These are phyloP conservation scores for Blastobotrys proliferans DNA, from an alignment of 1,139 yeast species.

Conservation along the genomic window DNA sequence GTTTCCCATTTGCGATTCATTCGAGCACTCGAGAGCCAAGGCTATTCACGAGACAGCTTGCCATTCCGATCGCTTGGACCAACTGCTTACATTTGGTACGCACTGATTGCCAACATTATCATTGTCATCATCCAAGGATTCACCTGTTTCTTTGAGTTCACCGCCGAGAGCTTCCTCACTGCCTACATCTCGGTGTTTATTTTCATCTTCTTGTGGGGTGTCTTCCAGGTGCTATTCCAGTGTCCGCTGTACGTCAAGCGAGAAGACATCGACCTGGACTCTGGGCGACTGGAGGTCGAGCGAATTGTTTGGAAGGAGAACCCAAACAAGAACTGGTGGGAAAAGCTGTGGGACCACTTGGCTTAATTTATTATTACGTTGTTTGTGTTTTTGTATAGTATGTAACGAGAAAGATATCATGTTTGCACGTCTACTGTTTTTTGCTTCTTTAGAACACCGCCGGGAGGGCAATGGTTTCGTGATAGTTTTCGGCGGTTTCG, in stretches of 20 bases:
- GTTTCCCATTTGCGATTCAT: conserved; percentile 62
- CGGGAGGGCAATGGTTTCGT: no score
- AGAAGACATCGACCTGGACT: conserved; percentile 66
- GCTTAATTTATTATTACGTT: conserved; percentile 7
- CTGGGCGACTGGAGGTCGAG: conserved; percentile 59
- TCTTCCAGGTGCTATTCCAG: conserved; percentile 48
- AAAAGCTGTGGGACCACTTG: conserved; percentile 15
- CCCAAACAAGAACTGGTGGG: conserved; percentile 13
- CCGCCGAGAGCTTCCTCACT: conserved; percentile 55
- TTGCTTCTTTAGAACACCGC: no score
- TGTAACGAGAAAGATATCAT: no score
- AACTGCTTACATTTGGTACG: conserved; percentile 21
- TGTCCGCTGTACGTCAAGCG: conserved; percentile 52
- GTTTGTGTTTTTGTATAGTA: no score
- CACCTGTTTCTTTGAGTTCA: conserved; percentile 60
- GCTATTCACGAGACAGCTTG: conserved; percentile 49
- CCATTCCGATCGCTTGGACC: conserved; percentile 49
- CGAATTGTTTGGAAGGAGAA: conserved; percentile 16
- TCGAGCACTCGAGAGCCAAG: conserved; percentile 57
- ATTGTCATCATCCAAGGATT: conserved; percentile 63
- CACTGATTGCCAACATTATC: conserved; percentile 50
- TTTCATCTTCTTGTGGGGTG: conserved; percentile 50
- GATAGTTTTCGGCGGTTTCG: neutral
- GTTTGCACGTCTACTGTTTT: no score
- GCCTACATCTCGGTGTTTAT: conserved; percentile 63